Evolutionary conservation across 2,329 filamentous ascomycete genomes (phyloP).

Genomic region (Knoxdaviesia capensis): DNA sequence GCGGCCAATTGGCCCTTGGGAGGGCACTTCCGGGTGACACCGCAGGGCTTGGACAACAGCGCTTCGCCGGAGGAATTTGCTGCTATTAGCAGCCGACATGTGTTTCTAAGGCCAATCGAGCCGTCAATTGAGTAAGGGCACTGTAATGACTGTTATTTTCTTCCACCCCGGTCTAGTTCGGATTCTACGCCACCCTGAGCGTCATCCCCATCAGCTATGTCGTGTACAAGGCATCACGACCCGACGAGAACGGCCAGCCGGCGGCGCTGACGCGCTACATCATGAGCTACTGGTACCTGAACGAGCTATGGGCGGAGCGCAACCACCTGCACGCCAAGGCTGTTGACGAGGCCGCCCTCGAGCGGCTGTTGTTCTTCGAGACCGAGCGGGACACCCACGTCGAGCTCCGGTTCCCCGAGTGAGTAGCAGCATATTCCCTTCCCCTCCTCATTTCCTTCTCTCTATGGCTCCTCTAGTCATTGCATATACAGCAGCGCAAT

Average conservation of each 20-base stretch:
- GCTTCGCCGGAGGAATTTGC: too few species aligned
- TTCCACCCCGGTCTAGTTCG: neutral
- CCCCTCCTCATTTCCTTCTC: neutral
- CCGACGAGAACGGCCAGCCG: constrained; percentile 26
- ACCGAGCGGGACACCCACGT: constrained; percentile 21
- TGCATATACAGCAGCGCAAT: neutral
- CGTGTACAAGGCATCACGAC: constrained; percentile 28
- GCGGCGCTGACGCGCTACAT: constrained; percentile 25
- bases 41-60: too few species aligned
- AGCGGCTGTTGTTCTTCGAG: constrained; percentile 32
- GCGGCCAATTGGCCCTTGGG: neutral
- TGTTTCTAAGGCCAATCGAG: neutral
- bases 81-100: too few species aligned
- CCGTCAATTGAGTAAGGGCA: neutral
- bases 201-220: constrained; percentile 17
- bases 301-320: constrained; percentile 28
- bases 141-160: too few species aligned
- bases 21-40: too few species aligned
- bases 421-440: constrained; percentile 12
- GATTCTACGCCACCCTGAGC: constrained; percentile 3
- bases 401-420: constrained; percentile 38
- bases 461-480: neutral
- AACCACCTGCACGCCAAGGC: constrained; percentile 30
- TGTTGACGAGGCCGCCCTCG: constrained; percentile 34
- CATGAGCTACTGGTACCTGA: constrained; percentile 23